These are phyloP conservation scores for Pueraria montana DNA, from an alignment of 306 rosid genomes.

Conservation along the genomic window DNA sequence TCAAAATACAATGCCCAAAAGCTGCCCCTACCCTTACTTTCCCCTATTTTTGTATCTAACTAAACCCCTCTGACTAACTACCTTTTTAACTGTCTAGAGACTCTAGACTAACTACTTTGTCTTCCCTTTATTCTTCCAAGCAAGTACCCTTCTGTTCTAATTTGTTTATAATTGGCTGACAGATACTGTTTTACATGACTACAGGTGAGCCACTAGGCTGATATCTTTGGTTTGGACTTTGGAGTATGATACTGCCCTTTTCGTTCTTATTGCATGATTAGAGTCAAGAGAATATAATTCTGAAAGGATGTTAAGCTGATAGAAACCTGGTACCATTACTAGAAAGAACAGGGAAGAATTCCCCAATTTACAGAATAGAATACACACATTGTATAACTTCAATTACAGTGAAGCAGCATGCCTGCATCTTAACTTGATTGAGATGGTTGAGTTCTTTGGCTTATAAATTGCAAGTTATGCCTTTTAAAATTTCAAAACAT, in stretches of 20 bases:
- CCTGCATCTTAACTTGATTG: not conserved
- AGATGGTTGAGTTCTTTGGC: slow-evolving; percentile 7
- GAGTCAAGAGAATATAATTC: not conserved
- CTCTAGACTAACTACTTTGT: too few species aligned
- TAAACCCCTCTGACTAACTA: too few species aligned
- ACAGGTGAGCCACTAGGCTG: not conserved
- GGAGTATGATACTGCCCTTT: too few species aligned
- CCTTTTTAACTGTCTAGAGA: too few species aligned
- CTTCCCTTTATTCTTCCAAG: too few species aligned
- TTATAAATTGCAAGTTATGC: not conserved
- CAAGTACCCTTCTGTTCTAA: too few species aligned
- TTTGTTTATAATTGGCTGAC: not conserved
- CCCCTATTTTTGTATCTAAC: too few species aligned
- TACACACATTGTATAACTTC: not conserved
- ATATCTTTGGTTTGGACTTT: not conserved
- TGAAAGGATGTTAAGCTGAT: not conserved
- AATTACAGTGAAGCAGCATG: too few species aligned
- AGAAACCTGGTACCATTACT: not conserved
- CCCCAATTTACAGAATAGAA: not conserved
- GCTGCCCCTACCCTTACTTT: too few species aligned
- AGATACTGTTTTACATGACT: not conserved
- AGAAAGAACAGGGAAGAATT: not conserved
- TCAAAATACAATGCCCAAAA: too few species aligned
- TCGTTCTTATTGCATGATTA: not conserved
- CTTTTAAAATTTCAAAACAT: not conserved